phyloP scores from a whole-genome alignment of 305 asterid genomes.

The Solanum hybrid region DNA sequence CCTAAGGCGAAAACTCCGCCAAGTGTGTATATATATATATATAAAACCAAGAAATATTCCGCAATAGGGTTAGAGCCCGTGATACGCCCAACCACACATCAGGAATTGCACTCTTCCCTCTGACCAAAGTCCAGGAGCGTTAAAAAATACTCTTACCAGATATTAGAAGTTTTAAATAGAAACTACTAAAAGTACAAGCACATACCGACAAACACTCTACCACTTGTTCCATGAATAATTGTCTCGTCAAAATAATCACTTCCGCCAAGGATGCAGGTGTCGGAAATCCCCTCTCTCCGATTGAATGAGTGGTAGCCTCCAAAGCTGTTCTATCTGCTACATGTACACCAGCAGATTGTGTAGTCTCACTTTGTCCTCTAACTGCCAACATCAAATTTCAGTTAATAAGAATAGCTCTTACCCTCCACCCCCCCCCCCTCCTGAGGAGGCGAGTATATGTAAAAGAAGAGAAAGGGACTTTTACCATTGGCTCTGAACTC shows the following conservation, averaged over 20 bases:
- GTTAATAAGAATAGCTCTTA: constrained; percentile 1
- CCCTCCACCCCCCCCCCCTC: neutral
- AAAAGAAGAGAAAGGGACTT: constrained; percentile 6
- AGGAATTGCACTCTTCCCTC: neutral
- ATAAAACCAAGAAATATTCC: neutral
- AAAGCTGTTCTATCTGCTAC: constrained; percentile 32
- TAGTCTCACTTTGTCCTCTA: constrained; percentile 34
- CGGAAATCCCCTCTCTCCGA: constrained; percentile 53
- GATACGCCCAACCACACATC: neutral
- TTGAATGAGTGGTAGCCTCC: constrained; percentile 26
- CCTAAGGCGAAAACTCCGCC: neutral
- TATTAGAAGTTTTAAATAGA: neutral
- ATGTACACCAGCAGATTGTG: constrained; percentile 29
- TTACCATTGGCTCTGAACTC: constrained; percentile 58
- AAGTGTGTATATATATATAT: neutral
- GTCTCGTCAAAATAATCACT: constrained; percentile 55
- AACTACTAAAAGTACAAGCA: constrained; percentile 15
- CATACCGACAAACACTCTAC: constrained; percentile 71
- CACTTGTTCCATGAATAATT: constrained; percentile 52
- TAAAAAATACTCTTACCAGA: neutral
- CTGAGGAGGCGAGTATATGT: neutral
- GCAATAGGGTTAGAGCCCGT: neutral
- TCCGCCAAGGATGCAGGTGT: constrained; percentile 77
- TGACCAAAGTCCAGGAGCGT: neutral
- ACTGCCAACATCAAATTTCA: constrained; percentile 28